Percentiles rank a stretch among this genome's conserved stretches.
These are phyloP conservation scores for Solanum piurae DNA, from an alignment of 257 asterid species.

Conservation along the genomic window DNA sequence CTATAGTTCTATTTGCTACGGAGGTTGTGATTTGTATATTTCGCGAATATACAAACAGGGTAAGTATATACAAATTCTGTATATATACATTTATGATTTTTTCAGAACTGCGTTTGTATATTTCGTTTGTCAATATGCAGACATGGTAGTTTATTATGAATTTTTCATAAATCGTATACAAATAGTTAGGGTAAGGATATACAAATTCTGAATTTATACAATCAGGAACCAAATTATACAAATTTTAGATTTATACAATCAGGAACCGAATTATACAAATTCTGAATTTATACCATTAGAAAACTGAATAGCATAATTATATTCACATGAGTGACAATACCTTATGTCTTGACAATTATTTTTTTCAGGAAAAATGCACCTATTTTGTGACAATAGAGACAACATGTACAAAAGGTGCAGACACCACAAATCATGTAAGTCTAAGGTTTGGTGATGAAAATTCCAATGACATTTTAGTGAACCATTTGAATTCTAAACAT, in stretches of 20 bases:
- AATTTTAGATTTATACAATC: not conserved
- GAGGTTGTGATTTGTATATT: not conserved
- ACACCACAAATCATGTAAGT: conserved; percentile 30
- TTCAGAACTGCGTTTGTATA: not conserved
- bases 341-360: not conserved
- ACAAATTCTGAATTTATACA: too few species aligned
- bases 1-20: not conserved
- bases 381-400: conserved; percentile 31
- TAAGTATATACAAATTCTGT: too few species aligned
- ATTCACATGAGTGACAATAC: not conserved
- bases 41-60: not conserved
- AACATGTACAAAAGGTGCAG: conserved; percentile 32
- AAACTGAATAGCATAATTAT: not conserved
- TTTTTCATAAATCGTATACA: not conserved
- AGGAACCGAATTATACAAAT: not conserved
- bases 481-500: conserved; percentile 31
- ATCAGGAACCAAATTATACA: not conserved
- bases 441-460: conserved; percentile 38
- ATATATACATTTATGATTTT: too few species aligned
- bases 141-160: not conserved
- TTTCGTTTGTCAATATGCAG: not conserved
- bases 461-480: conserved; percentile 27
- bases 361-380: conserved; percentile 22
- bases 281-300: not conserved
- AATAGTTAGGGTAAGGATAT: not conserved